Percentiles rank a stretch among this genome's conserved stretches.
Conservation (phyloP, 1,139 yeast genomes). For the Citeromyces hawaiiensis region DNA sequence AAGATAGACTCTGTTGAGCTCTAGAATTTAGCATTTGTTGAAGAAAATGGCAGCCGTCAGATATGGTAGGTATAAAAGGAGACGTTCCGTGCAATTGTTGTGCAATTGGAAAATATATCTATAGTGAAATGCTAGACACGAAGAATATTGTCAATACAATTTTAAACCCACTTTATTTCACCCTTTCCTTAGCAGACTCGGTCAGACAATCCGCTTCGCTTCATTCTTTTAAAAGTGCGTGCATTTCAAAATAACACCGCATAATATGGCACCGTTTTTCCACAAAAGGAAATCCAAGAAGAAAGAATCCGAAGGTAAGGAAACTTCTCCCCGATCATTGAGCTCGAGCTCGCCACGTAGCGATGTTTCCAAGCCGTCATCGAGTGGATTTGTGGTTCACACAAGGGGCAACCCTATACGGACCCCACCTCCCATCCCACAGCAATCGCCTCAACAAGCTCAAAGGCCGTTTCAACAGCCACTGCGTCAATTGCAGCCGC, state of each 20-base stretch:
- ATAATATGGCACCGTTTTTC: constrained; percentile 4
- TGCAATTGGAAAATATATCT: too few relatives aligned
- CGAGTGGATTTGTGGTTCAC: neutral
- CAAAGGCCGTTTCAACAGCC: neutral
- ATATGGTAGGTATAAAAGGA: too few relatives aligned
- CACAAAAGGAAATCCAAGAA: constrained; percentile 2
- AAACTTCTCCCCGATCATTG: neutral
- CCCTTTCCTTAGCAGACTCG: too few relatives aligned
- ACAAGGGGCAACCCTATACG: neutral
- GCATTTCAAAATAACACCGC: constrained; percentile 1
- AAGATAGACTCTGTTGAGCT: too few relatives aligned
- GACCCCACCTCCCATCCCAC: neutral
- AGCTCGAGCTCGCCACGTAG: neutral
- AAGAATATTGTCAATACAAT: too few relatives aligned
- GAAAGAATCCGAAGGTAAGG: neutral
- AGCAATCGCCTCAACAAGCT: neutral
- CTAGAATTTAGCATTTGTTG: too few relatives aligned
- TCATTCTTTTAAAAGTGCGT: neutral
- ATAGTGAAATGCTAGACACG: too few relatives aligned
- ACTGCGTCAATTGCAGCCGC: constrained; percentile 1
- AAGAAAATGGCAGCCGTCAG: too few relatives aligned
- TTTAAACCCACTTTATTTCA: neutral
- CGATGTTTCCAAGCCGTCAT: neutral
- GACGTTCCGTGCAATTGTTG: too few relatives aligned
- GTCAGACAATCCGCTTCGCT: too few relatives aligned